Conservation (phyloP, 192 early-diverging fungal species). For the Rhizophlyctis rosea region DNA sequence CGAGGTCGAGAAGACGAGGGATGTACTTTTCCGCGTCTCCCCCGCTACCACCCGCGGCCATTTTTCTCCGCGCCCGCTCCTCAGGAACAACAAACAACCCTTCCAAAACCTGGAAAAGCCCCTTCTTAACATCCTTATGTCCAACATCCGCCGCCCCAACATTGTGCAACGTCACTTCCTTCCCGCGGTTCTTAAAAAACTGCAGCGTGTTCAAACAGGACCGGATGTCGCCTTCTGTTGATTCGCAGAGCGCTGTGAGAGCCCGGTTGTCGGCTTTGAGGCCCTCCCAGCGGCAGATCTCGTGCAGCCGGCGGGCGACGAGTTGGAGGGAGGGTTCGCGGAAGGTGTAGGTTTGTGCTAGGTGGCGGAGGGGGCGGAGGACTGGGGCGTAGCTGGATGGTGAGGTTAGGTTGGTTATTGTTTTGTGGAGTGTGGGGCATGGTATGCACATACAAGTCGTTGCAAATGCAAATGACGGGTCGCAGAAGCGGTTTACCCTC, state of each 20-base stretch:
- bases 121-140: slow-evolving; percentile 75
- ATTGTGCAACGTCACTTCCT: slow-evolving; percentile 11
- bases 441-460: slow-evolving; percentile 65
- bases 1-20: slow-evolving; percentile 42
- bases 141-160: slow-evolving; percentile 61
- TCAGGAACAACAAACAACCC: slow-evolving; percentile 60
- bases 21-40: slow-evolving; percentile 48
- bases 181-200: slow-evolving; percentile 31
- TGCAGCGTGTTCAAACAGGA: slow-evolving; percentile 88
- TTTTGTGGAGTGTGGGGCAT: background rate
- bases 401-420: background rate
- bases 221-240: slow-evolving; percentile 83
- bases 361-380: slow-evolving; percentile 76
- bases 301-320: slow-evolving; percentile 72
- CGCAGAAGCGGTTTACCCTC: slow-evolving; percentile 54
- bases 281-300: slow-evolving; percentile 76
- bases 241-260: slow-evolving; percentile 70
- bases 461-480: slow-evolving; percentile 99
- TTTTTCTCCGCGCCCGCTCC: background rate
- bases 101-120: slow-evolving; percentile 79
- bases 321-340: slow-evolving; percentile 53
- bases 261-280: slow-evolving; percentile 71
- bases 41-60: background rate
- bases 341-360: slow-evolving; percentile 73
- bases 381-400: slow-evolving; percentile 81